Base-by-base conservation (phyloP, 1,284 basidiomycete genomes). In the Papiliotrema laurentii region DNA sequence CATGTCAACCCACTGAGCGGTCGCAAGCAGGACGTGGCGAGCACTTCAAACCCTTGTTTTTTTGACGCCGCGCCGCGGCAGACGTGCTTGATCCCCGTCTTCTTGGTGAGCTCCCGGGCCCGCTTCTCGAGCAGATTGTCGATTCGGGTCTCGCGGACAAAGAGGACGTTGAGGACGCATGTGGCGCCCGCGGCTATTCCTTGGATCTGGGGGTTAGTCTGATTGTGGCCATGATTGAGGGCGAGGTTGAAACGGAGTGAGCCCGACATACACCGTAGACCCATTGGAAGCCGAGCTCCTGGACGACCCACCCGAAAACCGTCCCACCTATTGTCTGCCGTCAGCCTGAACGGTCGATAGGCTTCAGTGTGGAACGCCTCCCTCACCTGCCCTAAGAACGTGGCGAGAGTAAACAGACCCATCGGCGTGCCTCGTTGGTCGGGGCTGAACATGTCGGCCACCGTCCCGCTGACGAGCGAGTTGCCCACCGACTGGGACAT, bases 71-170 rank as follows among this genome's bases (percentile, higher is more conserved):
- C 53, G 73, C 72, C 1, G 58, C 57, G 59, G 36, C 59, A 60
- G 31, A 72, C 56, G 54, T 76, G 73, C 18, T 60, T 47, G 3
- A 45, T 50, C 0, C 75, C 75, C 0, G 72, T 74, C 43, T 71
- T 58, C 47, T 69, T 63, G 0, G 72, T 72, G 16, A 78, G 50
- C 13, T 49, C 45, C 22, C 54, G 56, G 4, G 75, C 75, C 13
- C 73, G 60, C 9, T 71, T 53, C 0, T 64, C 58, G n/a, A 78
- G 71, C 19, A 78, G 60, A n/a, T 77, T 76, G 27, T 77, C 74
- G 2, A 70, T 69, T 21, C 74, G 58, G 30, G 72, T 71, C 44
- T 75, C 72, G 16, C 59, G 54, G 14, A 78, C 63, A 25, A 75
- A 54, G 18, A 72, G 35, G 6, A 57, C 39, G 49, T 65, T 68